Evolutionary conservation across 2,329 filamentous ascomycete genomes (phyloP), one percentile per base, ranked within the genome.

Genomic region (Periconia sp.): DNA sequence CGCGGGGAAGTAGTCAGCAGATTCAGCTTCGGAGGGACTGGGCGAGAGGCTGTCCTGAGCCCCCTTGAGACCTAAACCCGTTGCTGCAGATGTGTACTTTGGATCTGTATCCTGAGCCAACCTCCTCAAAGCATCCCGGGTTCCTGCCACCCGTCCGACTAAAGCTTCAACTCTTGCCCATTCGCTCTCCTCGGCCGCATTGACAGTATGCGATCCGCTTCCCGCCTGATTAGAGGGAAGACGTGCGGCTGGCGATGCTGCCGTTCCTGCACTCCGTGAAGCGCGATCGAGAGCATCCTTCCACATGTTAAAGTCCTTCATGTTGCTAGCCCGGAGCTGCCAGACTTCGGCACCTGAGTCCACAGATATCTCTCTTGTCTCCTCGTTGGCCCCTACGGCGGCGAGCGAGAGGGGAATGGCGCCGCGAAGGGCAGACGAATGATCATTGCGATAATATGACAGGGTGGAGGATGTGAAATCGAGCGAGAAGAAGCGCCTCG

Each of bases 341-440:
- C 94, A 99, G 23, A 99, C 86, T 74, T 99, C 94, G 2, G 94
- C 92, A 1, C 94, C 94, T 0, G 94, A 97, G 71, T 99, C 94
- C 53, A 99, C 94, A 41, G 89, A 96, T 49, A 99, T 96, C 73
- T 97, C 93, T 59, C 92, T 85, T 37, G 90, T 86, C 66, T 90
- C 86, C 71, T 94, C 91, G 69, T 96, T 92, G 8, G 91, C 91
- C 3, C 92, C 90, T 54, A 99, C 89, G 5, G 91, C 94, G 15
- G 94, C 94, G 48, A 99, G 78, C 23, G 91, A 94, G 9, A 99
- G 81, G 0, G 94, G 94, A 48, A 99, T 94, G 8, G 94, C 92
- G 17, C 94, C 94, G 55, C 94, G 86, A 42, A 99, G 80, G 1
- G 93, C 92, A 6, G 93, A 95, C 6, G 93, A 96, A 69, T 95